Percentiles rank a stretch among this genome's conserved stretches.
These are phyloP conservation scores for Beta macrorhiza DNA, from an alignment of 179 eudicot species.

Conservation along the genomic window DNA sequence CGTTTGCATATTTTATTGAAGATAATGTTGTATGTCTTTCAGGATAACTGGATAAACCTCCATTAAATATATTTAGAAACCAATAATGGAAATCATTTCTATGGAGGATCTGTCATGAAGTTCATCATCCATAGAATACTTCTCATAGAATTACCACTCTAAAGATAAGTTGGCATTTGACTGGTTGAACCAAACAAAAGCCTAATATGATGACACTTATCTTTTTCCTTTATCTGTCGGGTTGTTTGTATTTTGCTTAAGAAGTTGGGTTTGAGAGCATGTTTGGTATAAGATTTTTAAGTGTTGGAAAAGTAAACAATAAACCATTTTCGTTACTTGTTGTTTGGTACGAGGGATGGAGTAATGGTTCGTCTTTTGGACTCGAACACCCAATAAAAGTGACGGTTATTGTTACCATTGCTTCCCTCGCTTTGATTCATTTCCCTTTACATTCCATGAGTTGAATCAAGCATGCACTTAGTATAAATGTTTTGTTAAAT, in stretches of 20 bases:
- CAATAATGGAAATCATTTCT: neutral
- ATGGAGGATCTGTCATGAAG: neutral
- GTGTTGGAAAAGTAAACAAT: too few species aligned
- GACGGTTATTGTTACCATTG: too few species aligned
- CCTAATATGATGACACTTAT: neutral
- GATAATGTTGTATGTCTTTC: neutral
- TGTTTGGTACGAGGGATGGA: too few species aligned
- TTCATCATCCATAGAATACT: neutral
- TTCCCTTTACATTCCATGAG: too few species aligned
- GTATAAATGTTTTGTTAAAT: neutral
- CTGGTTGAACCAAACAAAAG: neutral
- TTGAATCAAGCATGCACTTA: neutral
- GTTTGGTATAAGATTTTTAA: too few species aligned
- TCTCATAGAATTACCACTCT: neutral
- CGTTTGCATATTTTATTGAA: neutral
- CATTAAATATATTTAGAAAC: neutral
- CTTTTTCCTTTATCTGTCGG: neutral
- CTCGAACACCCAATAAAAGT: too few species aligned
- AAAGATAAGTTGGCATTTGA: neutral
- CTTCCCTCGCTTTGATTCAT: too few species aligned
- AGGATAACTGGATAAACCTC: neutral
- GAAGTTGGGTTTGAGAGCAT: neutral
- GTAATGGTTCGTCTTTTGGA: too few species aligned
- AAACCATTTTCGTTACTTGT: too few species aligned
- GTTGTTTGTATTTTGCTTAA: neutral